A percentile compares a stretch with the other conserved stretches of the same genome.
Conservation (phyloP, 495 filamentous ascomycete species). For the Aspergillus biplanus region DNA sequence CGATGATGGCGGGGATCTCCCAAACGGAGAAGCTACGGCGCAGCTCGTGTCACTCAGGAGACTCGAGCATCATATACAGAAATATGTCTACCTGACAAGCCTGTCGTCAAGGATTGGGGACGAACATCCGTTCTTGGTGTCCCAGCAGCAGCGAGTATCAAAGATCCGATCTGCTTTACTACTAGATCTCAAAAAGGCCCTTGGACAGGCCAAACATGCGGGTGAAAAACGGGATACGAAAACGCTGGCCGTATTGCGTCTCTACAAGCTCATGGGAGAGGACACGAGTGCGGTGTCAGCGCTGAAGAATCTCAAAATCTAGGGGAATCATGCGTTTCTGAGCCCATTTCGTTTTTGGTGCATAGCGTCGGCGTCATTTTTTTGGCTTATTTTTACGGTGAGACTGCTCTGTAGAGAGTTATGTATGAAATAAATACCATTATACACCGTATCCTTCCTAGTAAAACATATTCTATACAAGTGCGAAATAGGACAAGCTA, state of each 20-base stretch:
- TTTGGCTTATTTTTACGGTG: constrained; percentile 24
- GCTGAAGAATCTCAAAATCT: constrained; percentile 67
- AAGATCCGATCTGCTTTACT: constrained; percentile 76
- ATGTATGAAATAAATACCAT: constrained; percentile 54
- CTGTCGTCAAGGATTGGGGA: constrained; percentile 54
- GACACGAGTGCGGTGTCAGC: constrained; percentile 64
- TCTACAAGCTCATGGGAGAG: constrained; percentile 81
- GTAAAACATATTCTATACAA: constrained; percentile 52
- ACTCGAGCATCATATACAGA: constrained; percentile 59
- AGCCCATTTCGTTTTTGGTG: constrained; percentile 22
- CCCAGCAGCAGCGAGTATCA: constrained; percentile 58
- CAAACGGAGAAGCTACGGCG: constrained; percentile 40
- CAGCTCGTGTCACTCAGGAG: constrained; percentile 50
- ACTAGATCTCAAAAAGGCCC: constrained; percentile 77
- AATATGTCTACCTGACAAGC: constrained; percentile 59
- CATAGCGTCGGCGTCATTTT: constrained; percentile 50
- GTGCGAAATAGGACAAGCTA: constrained; percentile 39
- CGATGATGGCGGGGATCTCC: constrained; percentile 54
- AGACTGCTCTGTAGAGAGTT: constrained; percentile 36
- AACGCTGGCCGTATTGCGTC: constrained; percentile 68
- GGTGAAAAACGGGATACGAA: constrained; percentile 57
- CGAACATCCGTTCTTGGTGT: constrained; percentile 67
- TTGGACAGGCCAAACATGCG: constrained; percentile 68
- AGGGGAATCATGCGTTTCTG: constrained; percentile 17
- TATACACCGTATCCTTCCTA: constrained; percentile 51